Base-by-base conservation (phyloP, 495 filamentous ascomycete genomes). In the Thermochaetoides thermophila region DNA sequence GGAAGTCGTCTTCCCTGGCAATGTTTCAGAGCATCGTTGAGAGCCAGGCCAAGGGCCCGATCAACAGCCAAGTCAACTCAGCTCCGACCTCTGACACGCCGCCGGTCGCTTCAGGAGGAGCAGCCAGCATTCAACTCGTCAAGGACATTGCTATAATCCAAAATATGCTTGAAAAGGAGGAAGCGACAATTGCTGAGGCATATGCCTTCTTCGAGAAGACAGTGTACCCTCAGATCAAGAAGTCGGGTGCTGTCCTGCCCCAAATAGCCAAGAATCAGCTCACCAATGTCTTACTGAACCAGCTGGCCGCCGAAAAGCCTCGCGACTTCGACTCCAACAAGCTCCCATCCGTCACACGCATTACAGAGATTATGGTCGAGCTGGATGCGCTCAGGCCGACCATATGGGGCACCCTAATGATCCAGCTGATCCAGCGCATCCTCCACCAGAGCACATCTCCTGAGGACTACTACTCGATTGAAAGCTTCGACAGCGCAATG, bases 131-230 rank as follows among this genome's bases (percentile, higher is more conserved):
- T 32, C 29, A 42, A 12, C 27, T 46, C 9, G 17, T 50, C 11
- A 34, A 53, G 34, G 44, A 55, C 16, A 47, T 50, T 12, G 48
- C 49, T 18, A 48, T 46, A 27, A 44, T 64, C 17, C 47, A 53
- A 34, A 39, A 42, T 12, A 64, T 61, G 50, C 23, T 66, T 10
- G 42, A 50, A 1, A 39, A 34, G 3, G 43, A 42, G 24, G 22
- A 31, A 13, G 34, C 27, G 11, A 33, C 56, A 2, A 32, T 42
- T 6, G 21, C 35, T 8, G 47, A 56, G 2, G 48, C 60, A 9
- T 70, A 56, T 41, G 12, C 31, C 6, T 59, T 54, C 30, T 64
- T 68, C 37, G 46, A 55, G 9, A 36, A 53, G 13, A 45, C 52
- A n/a, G 45, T 63, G 15, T 46, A 49, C 13, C 59, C 57, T 11